A percentile compares a stretch with the other conserved stretches of the same genome.
These are phyloP conservation scores for Posidonia oceanica DNA, from an alignment of 116 monocot genomes.

Conservation along the genomic window DNA sequence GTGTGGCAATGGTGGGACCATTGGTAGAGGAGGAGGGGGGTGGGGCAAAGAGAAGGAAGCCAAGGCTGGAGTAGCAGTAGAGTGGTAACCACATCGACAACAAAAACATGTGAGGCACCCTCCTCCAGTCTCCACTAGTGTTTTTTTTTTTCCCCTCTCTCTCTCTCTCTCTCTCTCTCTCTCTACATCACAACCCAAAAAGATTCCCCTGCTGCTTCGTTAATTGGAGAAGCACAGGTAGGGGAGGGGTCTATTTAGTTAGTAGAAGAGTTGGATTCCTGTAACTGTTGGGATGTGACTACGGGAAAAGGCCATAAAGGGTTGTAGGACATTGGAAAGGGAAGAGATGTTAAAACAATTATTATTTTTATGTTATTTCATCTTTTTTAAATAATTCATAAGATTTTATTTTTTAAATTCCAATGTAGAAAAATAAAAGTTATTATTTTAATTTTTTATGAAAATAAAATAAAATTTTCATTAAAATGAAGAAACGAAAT, in stretches of 20 bases:
- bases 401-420: too few relatives aligned
- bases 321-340: too few relatives aligned
- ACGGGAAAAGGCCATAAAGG: neutral
- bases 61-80: neutral
- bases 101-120: slow-evolving; percentile 10
- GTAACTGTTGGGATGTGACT: neutral
- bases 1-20: neutral
- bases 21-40: neutral
- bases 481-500: too few relatives aligned
- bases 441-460: too few relatives aligned
- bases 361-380: too few relatives aligned
- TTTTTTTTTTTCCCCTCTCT: neutral
- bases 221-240: neutral
- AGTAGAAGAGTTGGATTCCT: neutral
- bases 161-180: neutral
- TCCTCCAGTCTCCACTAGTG: neutral
- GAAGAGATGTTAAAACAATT: too few relatives aligned
- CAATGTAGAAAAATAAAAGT: too few relatives aligned
- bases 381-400: too few relatives aligned
- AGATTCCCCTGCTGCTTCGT: slow-evolving; percentile 8
- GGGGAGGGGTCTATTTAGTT: neutral
- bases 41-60: neutral
- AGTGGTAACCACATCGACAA: slow-evolving; percentile 2
- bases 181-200: neutral
- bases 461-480: too few relatives aligned